Conservation (phyloP, 2,329 filamentous ascomycete species). For the Dothideomycetidae sp. region DNA sequence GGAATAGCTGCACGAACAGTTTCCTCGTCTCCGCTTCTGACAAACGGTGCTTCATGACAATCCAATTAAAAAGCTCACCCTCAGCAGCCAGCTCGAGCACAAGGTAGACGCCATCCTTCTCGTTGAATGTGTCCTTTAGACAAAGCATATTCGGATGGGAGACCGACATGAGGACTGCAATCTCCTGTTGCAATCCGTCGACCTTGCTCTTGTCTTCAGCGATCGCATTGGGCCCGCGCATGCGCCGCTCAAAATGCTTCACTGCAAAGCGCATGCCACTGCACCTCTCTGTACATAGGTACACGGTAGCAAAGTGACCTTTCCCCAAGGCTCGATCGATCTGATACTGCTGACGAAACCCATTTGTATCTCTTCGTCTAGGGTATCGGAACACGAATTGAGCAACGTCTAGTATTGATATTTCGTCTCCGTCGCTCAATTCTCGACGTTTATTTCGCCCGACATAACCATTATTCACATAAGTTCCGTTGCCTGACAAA, state of each 20-base stretch:
- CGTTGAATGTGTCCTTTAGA: constrained; percentile 88
- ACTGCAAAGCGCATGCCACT: constrained; percentile 76
- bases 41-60: constrained; percentile 80
- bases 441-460: constrained; percentile 86
- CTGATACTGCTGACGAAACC: constrained; percentile 75
- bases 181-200: constrained; percentile 84
- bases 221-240: constrained; percentile 39
- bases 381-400: constrained; percentile 90
- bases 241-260: constrained; percentile 78
- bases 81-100: constrained; percentile 82
- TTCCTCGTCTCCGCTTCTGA: constrained; percentile 72
- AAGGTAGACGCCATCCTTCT: constrained; percentile 77
- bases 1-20: constrained; percentile 80
- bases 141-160: constrained; percentile 88
- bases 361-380: constrained; percentile 54
- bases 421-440: constrained; percentile 78
- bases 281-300: constrained; percentile 73
- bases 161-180: constrained; percentile 92
- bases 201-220: constrained; percentile 57
- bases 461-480: constrained; percentile 80
- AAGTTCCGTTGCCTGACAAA: constrained; percentile 90
- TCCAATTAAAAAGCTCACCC: constrained; percentile 91
- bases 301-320: constrained; percentile 89
- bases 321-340: constrained; percentile 78
- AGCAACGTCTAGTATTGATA: constrained; percentile 70